phyloP scores from a whole-genome alignment of 2,329 filamentous ascomycete species.

The Fusarium haematococcum region DNA sequence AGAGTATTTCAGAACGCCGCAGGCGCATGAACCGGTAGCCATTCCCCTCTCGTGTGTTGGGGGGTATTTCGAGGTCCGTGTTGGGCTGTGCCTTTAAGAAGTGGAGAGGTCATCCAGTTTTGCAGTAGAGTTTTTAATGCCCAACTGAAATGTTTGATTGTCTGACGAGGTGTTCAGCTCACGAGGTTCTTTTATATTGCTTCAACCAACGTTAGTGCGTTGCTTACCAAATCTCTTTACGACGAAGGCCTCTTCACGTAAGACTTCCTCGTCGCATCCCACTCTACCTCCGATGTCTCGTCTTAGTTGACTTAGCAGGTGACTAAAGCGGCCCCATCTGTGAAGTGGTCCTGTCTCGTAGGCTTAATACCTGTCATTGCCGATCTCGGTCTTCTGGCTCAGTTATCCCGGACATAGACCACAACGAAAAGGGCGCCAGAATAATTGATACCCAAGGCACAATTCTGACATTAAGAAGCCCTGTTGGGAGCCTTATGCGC shows the following conservation, averaged over 20 bases:
- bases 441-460: neutral
- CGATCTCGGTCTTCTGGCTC: too few relatives aligned
- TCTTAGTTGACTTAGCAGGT: neutral
- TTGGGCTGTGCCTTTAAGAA: neutral
- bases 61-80: neutral
- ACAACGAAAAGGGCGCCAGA: neutral
- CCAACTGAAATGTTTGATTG: rapidly evolving
- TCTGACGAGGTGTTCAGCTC: neutral
- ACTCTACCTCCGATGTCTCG: neutral
- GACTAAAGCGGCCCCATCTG: neutral
- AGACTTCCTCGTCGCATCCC: neutral
- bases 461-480: neutral
- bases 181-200: neutral
- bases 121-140: neutral
- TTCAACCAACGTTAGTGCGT: neutral
- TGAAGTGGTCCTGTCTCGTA: neutral
- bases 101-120: neutral
- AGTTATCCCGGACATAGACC: neutral
- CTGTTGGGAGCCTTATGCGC: neutral
- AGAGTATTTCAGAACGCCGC: neutral
- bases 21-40: neutral
- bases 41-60: neutral
- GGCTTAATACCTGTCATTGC: neutral
- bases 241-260: neutral
- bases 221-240: neutral